These are phyloP conservation scores for Neurospora sp. DNA, from an alignment of 2,329 filamentous ascomycete genomes.

Conservation along the genomic window DNA sequence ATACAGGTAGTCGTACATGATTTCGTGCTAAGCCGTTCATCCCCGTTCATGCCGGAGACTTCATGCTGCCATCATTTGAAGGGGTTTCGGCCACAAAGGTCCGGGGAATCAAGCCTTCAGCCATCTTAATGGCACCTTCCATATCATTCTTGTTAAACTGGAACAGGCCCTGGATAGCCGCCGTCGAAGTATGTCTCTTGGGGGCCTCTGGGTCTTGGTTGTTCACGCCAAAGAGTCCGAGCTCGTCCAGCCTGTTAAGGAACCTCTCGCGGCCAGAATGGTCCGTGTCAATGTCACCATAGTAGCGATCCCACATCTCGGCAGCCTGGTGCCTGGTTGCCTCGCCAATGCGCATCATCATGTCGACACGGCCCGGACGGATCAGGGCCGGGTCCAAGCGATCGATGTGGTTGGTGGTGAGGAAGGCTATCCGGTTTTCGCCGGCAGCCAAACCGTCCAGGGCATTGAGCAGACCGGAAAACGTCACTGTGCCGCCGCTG, in stretches of 20 bases:
- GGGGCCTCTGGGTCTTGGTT: slow-evolving; percentile 33
- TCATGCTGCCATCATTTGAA: slow-evolving; percentile 30
- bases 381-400: slow-evolving; percentile 82
- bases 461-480: slow-evolving; percentile 80
- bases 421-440: slow-evolving; percentile 86
- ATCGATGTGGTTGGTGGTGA: slow-evolving; percentile 92
- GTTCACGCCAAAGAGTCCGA: slow-evolving; percentile 59
- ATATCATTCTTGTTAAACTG: slow-evolving; percentile 90
- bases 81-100: slow-evolving; percentile 42
- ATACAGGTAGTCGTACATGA: neutral
- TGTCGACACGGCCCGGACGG: slow-evolving; percentile 83
- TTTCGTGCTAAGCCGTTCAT: neutral
- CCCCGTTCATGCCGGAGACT: slow-evolving; percentile 26
- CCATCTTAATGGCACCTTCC: slow-evolving; percentile 76
- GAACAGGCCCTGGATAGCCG: slow-evolving; percentile 88
- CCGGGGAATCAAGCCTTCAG: slow-evolving; percentile 53
- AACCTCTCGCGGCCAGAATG: slow-evolving; percentile 58
- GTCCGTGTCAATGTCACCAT: slow-evolving; percentile 65
- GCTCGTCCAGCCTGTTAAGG: slow-evolving; percentile 55
- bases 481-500: slow-evolving; percentile 79
- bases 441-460: slow-evolving; percentile 88
- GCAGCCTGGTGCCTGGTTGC: slow-evolving; percentile 77
- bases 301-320: slow-evolving; percentile 91
- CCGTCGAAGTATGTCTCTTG: slow-evolving; percentile 62
- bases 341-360: slow-evolving; percentile 84